Evolutionary conservation across 140 eudicot species (phyloP), one percentile per base, ranked within the genome.

Genomic region (Oenanthe javanica): DNA sequence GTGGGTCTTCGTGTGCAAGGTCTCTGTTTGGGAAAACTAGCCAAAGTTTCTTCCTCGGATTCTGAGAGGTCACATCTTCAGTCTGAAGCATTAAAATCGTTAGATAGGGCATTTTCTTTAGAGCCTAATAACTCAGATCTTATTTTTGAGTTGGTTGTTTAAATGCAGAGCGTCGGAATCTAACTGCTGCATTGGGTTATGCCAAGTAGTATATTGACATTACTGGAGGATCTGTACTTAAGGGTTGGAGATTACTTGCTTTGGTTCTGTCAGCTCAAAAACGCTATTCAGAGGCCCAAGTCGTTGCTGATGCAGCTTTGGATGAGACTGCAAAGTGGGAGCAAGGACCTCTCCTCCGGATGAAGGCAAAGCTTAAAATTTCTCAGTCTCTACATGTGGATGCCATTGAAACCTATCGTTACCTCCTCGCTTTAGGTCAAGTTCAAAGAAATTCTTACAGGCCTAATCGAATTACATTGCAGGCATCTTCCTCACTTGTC

Each of bases 311-410:
- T 84, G 96, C 97, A 16, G 98, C 98, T 81, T 87, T 94, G 84
- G 98, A 94, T 79, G 97, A 94, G 87, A 94, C 97, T 36, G 87
- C 89, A 47, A 94, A 88, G 84, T 94, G 97, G 98, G 97, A 94
- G 71, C 98, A 94, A 89, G 96, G 96, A 16, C 96, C 96, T 50
- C 90, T 94, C 76, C 91, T 94, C 73, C 87, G 93, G 86, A 87
- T 92, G 92, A 94, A 94, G 80, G 98, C 96, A n/a, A 92, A 94
- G 88, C 85, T 94, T 57, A 86, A 91, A 84, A 84, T 86, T 43
- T 88, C 90, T 19, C 97, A 89, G 82, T 94, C 97, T n/a, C 85
- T 82, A 23, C 93, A 93, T 66, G 83, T 81, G 84, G 98, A 94
- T 83, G 97, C 98, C n/a, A 88, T 92, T 63, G 97, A 94, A 85